phyloP scores from a whole-genome alignment of 108 stramenopile species.

The Nannochloropsis gaditana region DNA sequence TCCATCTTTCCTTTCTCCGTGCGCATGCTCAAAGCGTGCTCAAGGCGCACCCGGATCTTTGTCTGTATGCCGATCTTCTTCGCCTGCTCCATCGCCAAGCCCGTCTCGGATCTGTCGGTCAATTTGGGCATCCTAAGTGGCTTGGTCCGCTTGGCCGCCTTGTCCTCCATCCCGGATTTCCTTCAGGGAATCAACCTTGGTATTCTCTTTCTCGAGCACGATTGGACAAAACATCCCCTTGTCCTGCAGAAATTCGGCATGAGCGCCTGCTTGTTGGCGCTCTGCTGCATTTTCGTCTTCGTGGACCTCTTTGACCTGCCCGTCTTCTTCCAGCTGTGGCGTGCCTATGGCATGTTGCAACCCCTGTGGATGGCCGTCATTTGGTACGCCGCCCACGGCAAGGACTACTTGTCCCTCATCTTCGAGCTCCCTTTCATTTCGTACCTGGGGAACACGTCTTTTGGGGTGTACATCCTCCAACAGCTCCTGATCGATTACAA shows the following conservation, averaged over 20 bases:
- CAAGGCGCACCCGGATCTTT: neutral
- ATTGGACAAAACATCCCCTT: neutral
- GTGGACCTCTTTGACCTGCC: neutral
- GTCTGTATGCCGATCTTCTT: neutral
- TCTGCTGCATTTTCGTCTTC: neutral
- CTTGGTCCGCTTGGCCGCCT: neutral
- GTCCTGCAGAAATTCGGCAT: neutral
- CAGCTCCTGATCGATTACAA: constrained; percentile 20
- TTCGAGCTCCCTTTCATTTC: neutral
- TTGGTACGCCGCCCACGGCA: constrained; percentile 11
- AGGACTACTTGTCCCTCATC: neutral
- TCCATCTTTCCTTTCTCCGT: neutral
- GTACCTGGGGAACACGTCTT: neutral
- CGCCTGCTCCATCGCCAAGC: neutral
- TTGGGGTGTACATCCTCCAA: neutral
- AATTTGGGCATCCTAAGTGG: neutral
- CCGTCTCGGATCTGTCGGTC: neutral
- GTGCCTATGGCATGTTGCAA: constrained; percentile 1
- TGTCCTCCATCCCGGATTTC: neutral
- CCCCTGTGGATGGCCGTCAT: neutral
- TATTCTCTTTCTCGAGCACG: neutral
- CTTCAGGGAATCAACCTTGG: neutral
- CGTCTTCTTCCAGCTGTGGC: constrained; percentile 8
- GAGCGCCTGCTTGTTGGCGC: neutral
- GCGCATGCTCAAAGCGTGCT: constrained; percentile 1